A percentile compares a stretch with the other conserved stretches of the same genome.
phyloP scores from a whole-genome alignment of 1,284 basidiomycete genomes.

The Apiotrichum sp. region DNA sequence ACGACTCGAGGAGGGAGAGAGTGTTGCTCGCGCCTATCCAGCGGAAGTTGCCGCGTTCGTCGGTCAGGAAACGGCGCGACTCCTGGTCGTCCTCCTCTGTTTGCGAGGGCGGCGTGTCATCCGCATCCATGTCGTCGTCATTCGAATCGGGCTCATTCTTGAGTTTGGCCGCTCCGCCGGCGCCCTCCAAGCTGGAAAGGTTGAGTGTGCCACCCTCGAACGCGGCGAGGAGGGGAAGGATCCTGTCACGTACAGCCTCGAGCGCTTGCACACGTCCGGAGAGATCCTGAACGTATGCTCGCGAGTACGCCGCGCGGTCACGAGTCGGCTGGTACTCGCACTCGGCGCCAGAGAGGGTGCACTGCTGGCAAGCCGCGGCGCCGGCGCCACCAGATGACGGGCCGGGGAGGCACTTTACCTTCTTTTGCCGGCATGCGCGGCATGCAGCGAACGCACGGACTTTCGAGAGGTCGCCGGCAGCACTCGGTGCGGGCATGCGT shows the following conservation, averaged over 20 bases:
- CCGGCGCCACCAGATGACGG: conserved; percentile 12
- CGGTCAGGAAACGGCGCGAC: conserved; percentile 12
- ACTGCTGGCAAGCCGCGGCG: conserved; percentile 36
- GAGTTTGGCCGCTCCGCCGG: not conserved
- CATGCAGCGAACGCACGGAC: conserved; percentile 42
- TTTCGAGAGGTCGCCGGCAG: conserved; percentile 26
- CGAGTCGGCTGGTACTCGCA: conserved; percentile 43
- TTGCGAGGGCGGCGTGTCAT: not conserved
- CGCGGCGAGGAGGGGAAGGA: conserved; percentile 34
- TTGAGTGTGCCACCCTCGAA: conserved; percentile 26
- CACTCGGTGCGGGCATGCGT: not conserved
- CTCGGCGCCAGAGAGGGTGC: conserved; percentile 30
- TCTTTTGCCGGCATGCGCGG: conserved; percentile 38
- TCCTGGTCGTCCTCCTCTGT: conserved; percentile 52
- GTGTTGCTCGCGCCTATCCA: conserved; percentile 89
- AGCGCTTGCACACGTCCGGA: conserved; percentile 42
- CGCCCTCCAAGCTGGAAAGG: no score
- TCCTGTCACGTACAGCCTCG: conserved; percentile 30
- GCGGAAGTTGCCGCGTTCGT: conserved; percentile 81
- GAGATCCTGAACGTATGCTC: conserved; percentile 44
- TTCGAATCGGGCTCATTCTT: conserved; percentile 3
- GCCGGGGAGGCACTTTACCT: conserved; percentile 41
- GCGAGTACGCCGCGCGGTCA: conserved; percentile 41
- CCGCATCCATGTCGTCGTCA: not conserved
- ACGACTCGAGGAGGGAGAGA: conserved; percentile 82